Evolutionary conservation across 768 basidiomycete genomes (phyloP).

Genomic region (Leccinum subtestaceum): DNA sequence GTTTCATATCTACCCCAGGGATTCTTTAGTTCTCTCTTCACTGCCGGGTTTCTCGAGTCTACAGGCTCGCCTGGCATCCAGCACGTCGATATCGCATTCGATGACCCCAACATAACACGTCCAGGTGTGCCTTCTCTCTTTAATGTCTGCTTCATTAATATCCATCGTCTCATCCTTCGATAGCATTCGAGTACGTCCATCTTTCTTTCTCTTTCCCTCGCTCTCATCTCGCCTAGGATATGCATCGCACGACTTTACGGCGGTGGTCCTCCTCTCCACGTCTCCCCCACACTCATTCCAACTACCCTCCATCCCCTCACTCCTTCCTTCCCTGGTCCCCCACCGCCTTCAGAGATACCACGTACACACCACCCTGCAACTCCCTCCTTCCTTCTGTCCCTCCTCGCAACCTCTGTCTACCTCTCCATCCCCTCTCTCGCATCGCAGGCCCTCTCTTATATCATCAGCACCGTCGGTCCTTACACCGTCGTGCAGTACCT

Average conservation of each 20-base stretch:
- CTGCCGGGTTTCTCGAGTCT: conserved; percentile 72
- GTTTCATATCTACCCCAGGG: conserved; percentile 44
- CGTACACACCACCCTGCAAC: conserved; percentile 67
- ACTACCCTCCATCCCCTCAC: conserved; percentile 70
- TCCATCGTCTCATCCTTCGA: conserved; percentile 10
- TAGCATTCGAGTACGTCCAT: conserved; percentile 83
- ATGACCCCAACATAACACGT: conserved; percentile 86
- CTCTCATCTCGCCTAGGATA: conserved; percentile 46
- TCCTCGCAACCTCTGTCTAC: conserved; percentile 85
- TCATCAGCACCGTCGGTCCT: conserved; percentile 76
- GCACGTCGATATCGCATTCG: conserved; percentile 68
- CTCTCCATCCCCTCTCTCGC: conserved; percentile 78
- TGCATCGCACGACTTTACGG: conserved; percentile 88
- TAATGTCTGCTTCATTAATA: background rate
- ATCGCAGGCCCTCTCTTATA: conserved; percentile 66
- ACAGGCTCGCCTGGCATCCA: conserved; percentile 34
- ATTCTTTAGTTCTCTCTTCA: conserved; percentile 88
- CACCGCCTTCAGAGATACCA: conserved; percentile 35
- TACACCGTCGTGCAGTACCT: conserved; percentile 75
- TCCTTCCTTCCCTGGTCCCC: conserved; percentile 49
- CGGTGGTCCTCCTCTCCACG: conserved; percentile 71
- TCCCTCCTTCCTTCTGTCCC: conserved; percentile 78
- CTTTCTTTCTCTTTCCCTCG: background rate
- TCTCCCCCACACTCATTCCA: conserved; percentile 64
- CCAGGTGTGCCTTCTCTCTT: conserved; percentile 53